These are phyloP conservation scores for Phytophthora rubi DNA, from an alignment of 352 stramenopile species.

Conservation along the genomic window DNA sequence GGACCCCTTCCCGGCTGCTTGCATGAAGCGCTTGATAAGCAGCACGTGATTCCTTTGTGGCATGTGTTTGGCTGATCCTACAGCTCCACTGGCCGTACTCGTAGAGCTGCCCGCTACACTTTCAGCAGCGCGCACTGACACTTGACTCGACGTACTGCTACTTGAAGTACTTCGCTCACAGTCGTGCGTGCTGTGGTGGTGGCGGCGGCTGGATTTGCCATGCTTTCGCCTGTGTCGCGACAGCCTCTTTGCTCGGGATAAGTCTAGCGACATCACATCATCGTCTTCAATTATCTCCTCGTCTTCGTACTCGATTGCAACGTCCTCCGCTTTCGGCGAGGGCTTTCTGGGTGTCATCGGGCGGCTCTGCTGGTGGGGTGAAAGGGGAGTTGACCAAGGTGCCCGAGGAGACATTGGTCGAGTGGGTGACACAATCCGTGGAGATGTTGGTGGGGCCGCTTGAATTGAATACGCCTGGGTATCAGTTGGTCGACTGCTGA, in stretches of 20 bases:
- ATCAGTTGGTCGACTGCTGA: constrained; percentile 6
- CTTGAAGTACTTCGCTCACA: constrained; percentile 2
- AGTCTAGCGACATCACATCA: constrained; percentile 19
- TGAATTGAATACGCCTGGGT: constrained; percentile 3
- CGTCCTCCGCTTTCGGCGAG: constrained; percentile 18
- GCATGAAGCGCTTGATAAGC: constrained; percentile 63
- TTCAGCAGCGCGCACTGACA: constrained; percentile 36
- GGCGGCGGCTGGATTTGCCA: constrained; percentile 18
- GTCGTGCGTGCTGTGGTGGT: constrained; percentile 2
- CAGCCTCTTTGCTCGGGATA: constrained; percentile 21
- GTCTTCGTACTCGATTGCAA: constrained; percentile 48
- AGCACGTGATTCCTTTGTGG: constrained; percentile 59
- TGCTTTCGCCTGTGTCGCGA: constrained; percentile 29
- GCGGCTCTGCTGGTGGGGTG: constrained; percentile 19
- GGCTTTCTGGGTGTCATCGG: constrained; percentile 14
- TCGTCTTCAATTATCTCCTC: constrained; percentile 44
- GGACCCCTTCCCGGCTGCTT: constrained; percentile 34
- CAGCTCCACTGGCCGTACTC: constrained; percentile 27
- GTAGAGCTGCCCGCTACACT: constrained; percentile 39
- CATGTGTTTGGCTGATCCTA: constrained; percentile 67
- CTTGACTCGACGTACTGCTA: constrained; percentile 25
- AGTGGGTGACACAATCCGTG: constrained; percentile 22
- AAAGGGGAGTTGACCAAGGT: not conserved
- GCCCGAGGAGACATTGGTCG: constrained; percentile 28
- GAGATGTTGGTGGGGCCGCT: constrained; percentile 25